A percentile compares a stretch with the other conserved stretches of the same genome.
Conservation (phyloP, 179 eudicot species). For the Dionaea muscipula region DNA sequence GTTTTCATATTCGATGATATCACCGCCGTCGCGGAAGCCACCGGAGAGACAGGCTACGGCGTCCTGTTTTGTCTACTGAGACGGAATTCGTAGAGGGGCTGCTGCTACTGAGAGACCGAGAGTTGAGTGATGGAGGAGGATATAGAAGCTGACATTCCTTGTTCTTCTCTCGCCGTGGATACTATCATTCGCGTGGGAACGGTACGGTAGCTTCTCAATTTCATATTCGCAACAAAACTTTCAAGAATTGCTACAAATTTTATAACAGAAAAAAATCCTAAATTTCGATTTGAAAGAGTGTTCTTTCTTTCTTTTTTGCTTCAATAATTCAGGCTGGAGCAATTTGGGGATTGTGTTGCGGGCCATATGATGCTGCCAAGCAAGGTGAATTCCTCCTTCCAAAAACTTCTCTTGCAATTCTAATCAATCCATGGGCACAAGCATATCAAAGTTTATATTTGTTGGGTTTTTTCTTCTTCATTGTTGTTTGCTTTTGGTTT, state of each 20-base stretch:
- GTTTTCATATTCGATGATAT: too few species aligned
- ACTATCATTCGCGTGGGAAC: conserved; percentile 48
- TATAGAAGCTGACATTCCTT: conserved; percentile 37
- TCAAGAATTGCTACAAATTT: too few species aligned
- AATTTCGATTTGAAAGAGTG: neutral
- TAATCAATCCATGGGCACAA: too few species aligned
- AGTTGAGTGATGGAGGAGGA: conserved; percentile 33
- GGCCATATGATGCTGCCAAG: conserved; percentile 51
- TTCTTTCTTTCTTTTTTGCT: neutral
- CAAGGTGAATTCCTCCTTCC: conserved; percentile 33
- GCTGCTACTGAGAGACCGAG: neutral
- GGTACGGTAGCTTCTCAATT: conserved; percentile 20
- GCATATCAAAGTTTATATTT: too few species aligned
- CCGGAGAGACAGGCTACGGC: too few species aligned
- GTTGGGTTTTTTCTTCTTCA: neutral
- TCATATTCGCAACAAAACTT: neutral
- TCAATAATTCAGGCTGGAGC: conserved; percentile 48
- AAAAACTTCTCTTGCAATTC: too few species aligned
- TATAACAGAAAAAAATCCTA: neutral
- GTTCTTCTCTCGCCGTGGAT: conserved; percentile 78
- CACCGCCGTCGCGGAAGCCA: too few species aligned
- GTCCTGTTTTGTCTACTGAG: too few species aligned
- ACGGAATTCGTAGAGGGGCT: too few species aligned
- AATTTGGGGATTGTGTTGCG: conserved; percentile 66
- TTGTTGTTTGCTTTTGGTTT: neutral